These are phyloP conservation scores for Triticum turgidum DNA, from an alignment of 176 grass and related monocot genomes.

Conservation along the genomic window DNA sequence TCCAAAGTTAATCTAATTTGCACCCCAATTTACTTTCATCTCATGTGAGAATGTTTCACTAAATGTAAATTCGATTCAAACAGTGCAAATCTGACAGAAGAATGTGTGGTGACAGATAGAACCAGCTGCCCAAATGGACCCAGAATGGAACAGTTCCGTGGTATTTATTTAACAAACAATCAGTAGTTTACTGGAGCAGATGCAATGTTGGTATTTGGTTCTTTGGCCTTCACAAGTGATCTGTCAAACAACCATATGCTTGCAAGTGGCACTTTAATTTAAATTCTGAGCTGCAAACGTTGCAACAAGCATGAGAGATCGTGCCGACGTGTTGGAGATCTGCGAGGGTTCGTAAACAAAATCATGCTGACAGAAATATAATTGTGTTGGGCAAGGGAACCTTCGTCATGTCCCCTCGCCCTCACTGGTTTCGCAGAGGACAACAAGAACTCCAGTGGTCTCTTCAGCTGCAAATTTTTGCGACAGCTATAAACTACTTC, in stretches of 20 bases:
- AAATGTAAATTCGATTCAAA: background rate
- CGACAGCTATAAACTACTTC: too few relatives aligned
- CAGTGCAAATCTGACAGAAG: background rate
- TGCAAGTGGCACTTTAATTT: background rate
- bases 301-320: background rate
- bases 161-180: background rate
- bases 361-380: background rate
- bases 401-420: too few relatives aligned
- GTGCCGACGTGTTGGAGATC: background rate
- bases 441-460: too few relatives aligned
- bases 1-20: background rate
- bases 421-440: too few relatives aligned
- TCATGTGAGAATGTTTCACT: background rate
- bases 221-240: background rate
- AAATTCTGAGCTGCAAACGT: background rate
- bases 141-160: background rate
- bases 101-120: background rate
- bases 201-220: slow-evolving; percentile 14
- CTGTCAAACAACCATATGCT: background rate
- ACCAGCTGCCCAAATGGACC: background rate
- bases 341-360: background rate
- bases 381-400: background rate
- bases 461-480: too few relatives aligned
- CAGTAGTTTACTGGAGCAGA: background rate
- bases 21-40: background rate